A percentile compares a stretch with the other conserved stretches of the same genome.
Evolutionary conservation across 495 filamentous ascomycete genomes (phyloP).

Genomic region (Aspergillus funiculosus): DNA sequence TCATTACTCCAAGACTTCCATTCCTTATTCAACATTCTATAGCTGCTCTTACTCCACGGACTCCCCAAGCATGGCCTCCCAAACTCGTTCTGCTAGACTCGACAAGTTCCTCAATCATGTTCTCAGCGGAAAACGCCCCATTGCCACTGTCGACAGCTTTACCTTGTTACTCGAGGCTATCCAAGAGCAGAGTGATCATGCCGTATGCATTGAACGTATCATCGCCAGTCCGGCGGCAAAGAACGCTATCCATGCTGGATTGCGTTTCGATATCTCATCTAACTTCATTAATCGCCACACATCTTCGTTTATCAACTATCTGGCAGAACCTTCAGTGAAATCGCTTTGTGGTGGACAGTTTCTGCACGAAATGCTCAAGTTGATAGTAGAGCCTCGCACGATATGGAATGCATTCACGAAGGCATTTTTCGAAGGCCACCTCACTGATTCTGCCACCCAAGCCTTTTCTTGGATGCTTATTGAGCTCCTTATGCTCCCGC

Average conservation of each 20-base stretch:
- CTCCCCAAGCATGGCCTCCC: conserved; percentile 14
- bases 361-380: conserved; percentile 46
- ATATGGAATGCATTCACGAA: conserved; percentile 56
- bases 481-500: conserved; percentile 43
- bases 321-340: conserved; percentile 37
- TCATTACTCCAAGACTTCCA: background rate
- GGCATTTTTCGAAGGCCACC: conserved; percentile 27
- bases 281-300: conserved; percentile 46
- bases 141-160: conserved; percentile 33
- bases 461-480: conserved; percentile 56
- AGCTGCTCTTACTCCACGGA: background rate
- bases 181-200: conserved; percentile 40
- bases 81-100: conserved; percentile 18
- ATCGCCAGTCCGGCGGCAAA: conserved; percentile 45
- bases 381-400: conserved; percentile 52
- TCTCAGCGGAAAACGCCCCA: conserved; percentile 25
- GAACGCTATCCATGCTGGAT: conserved; percentile 38
- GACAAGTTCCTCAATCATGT: conserved; percentile 30
- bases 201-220: conserved; percentile 50
- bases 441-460: conserved; percentile 37
- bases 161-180: conserved; percentile 58
- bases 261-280: conserved; percentile 45
- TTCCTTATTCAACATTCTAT: background rate
- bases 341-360: conserved; percentile 50
- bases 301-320: conserved; percentile 25